Conservation (phyloP, 2,329 filamentous ascomycete species). For the Orbilia oligospora region DNA sequence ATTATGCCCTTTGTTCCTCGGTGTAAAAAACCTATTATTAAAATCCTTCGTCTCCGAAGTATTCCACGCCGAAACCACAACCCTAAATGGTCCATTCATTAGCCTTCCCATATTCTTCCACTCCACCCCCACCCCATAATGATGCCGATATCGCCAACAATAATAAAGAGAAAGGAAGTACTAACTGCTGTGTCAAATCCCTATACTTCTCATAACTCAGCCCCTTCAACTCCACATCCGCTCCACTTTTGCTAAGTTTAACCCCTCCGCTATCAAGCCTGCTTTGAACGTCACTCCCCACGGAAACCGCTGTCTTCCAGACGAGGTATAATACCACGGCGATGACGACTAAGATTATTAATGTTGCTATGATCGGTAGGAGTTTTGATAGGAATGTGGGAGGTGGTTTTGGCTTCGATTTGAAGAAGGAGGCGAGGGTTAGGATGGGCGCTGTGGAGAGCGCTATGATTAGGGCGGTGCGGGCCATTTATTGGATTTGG, state of each 20-base stretch:
- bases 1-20: slow-evolving; percentile 16
- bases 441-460: slow-evolving; percentile 4
- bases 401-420: slow-evolving; percentile 31
- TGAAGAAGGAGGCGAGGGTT: slow-evolving; percentile 22
- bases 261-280: slow-evolving; percentile 34
- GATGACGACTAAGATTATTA: slow-evolving; percentile 44
- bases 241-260: slow-evolving; percentile 44
- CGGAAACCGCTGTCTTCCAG: slow-evolving; percentile 31
- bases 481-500: background rate
- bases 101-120: background rate
- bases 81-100: slow-evolving; percentile 12
- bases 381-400: slow-evolving; percentile 36
- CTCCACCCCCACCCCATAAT: no score
- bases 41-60: slow-evolving; percentile 55
- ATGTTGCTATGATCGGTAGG: slow-evolving; percentile 29
- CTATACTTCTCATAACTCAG: slow-evolving; percentile 54
- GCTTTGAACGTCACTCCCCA: slow-evolving; percentile 23
- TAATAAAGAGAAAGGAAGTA: background rate
- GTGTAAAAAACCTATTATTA: slow-evolving; percentile 22
- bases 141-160: no score
- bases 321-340: slow-evolving; percentile 44
- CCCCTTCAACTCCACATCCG: slow-evolving; percentile 49
- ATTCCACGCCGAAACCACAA: slow-evolving; percentile 55
- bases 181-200: slow-evolving; percentile 57
- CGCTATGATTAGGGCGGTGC: slow-evolving; percentile 22